Base-by-base conservation (phyloP, 805 yeast genomes). In the Henningerozyma blattae region DNA sequence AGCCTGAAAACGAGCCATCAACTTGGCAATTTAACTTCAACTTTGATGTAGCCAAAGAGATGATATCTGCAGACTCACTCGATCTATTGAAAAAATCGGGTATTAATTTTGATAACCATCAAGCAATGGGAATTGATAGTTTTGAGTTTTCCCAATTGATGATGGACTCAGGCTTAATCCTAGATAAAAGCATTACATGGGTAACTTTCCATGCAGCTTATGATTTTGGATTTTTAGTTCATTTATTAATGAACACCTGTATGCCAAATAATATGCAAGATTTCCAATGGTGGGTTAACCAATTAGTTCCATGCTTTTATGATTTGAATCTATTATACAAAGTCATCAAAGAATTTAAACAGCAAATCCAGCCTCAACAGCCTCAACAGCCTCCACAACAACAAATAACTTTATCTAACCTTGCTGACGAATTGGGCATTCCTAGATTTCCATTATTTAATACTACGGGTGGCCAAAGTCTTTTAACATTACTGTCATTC, bases 11-110 rank as follows among this genome's bases (percentile, higher is more conserved):
- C 42, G 67, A 68, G 16, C 71, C 77, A 22, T 72, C 80, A 4
- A 84, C 95, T n/a, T 91, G 96, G 95, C 96, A 89, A 55, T 87
- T 91, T 62, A 91, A 91, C 57, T 86, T 91, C 62, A 66, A 70
- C 44, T 91, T 86, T 57, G 87, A 82, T 56, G 60, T 82, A 25
- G 65, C 70, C 26, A 62, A 66, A 22, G 91, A 85, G 50, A 89
- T 91, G 95, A 83, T 75, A 44, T 79, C 89, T 16, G 75, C 75
- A 35, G 97, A 87, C 46, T 83, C 89, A 15, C 66, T 86, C 35
- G 84, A 85, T 34, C 70, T 84, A 49, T 63, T 89, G 41, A 65
- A 77, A 15, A 86, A 81, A 47, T 74, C 91, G 2, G 94, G 96
- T 2, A 68, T 86, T 31, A 86, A 86, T 50, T 80, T 89, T 50